Conservation (phyloP, 2,329 filamentous ascomycete species). For the Aspergillaceae sp. region DNA sequence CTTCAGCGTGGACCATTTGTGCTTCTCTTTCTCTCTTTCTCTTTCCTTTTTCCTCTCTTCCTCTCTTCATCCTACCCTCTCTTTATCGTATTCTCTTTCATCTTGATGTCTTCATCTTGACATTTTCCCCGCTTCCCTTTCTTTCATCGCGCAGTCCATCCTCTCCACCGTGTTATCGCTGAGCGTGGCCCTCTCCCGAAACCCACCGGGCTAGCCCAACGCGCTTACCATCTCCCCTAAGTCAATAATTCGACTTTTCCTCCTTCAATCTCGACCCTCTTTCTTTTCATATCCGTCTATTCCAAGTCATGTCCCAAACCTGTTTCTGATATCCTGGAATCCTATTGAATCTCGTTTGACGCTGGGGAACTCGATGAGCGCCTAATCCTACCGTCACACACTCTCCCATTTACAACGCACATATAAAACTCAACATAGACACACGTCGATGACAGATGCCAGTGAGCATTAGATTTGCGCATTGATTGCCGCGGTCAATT, state of each 20-base stretch:
- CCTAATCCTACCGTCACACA: no score
- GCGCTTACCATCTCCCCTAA: no score
- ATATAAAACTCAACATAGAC: neutral
- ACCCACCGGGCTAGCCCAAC: neutral
- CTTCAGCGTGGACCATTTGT: neutral
- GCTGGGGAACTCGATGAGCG: no score
- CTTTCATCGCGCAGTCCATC: neutral
- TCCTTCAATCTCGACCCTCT: no score
- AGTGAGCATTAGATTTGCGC: neutral
- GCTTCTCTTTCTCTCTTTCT: neutral
- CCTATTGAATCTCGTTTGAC: no score
- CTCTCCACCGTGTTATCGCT: neutral
- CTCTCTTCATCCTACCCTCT: neutral
- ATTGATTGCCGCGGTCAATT: neutral
- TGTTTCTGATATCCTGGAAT: no score
- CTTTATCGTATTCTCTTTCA: neutral
- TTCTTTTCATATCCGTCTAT: no score
- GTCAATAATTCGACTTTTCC: no score
- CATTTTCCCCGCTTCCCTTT: neutral
- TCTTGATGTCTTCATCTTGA: neutral
- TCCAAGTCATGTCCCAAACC: no score
- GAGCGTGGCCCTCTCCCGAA: neutral
- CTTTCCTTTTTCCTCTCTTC: neutral
- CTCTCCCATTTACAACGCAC: no score
- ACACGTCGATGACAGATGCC: neutral